These are phyloP conservation scores for Scenedesmus sp. DNA, from an alignment of 163 green algal genomes.

Conservation along the genomic window DNA sequence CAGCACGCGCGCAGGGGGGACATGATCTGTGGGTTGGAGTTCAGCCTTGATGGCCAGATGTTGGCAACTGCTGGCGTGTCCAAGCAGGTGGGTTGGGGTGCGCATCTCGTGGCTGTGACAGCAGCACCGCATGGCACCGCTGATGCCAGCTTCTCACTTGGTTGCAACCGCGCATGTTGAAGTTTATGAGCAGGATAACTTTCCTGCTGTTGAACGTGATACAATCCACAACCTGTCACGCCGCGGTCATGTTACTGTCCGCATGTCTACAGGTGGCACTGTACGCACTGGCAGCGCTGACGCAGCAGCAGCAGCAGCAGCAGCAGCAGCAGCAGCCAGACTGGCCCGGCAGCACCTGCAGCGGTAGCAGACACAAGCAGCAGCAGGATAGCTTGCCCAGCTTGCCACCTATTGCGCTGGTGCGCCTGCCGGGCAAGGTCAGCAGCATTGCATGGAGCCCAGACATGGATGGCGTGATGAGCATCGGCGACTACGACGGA, in stretches of 20 bases:
- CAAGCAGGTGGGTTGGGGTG: conserved; percentile 61
- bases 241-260: not conserved
- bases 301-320: conserved; percentile 36
- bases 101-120: not conserved
- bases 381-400: not conserved
- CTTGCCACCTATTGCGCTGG: conserved; percentile 56
- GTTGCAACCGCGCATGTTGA: too few relatives aligned
- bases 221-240: not conserved
- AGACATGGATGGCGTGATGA: conserved; percentile 71
- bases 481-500: conserved; percentile 84
- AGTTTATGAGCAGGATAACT: too few relatives aligned
- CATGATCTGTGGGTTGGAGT: conserved; percentile 79
- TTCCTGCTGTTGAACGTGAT: too few relatives aligned
- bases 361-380: conserved; percentile 4
- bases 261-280: conserved; percentile 62
- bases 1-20: conserved; percentile 52
- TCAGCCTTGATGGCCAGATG: conserved; percentile 68
- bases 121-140: not conserved
- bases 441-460: conserved; percentile 77
- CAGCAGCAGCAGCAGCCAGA: not conserved
- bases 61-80: conserved; percentile 70
- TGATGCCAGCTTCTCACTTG: too few relatives aligned
- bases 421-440: conserved; percentile 79
- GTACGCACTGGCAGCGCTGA: conserved; percentile 60
- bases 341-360: not conserved